Base-by-base conservation (phyloP, 2,329 filamentous ascomycete species). In the Furcasterigmium sp. region DNA sequence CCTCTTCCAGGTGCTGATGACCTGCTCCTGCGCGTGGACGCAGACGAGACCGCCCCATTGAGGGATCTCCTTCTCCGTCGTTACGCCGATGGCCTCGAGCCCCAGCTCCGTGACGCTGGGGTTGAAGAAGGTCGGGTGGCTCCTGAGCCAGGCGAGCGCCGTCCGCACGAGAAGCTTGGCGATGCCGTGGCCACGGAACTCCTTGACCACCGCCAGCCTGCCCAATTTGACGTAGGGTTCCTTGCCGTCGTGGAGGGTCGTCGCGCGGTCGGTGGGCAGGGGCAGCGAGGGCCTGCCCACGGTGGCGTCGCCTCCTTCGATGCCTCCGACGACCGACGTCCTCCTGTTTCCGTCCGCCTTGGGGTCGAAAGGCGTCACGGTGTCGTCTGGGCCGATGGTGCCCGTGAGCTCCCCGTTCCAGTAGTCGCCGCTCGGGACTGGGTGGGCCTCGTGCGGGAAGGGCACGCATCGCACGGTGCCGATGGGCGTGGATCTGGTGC, bases 201-300 rank as follows among this genome's bases (percentile, higher is more conserved):
- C 70, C 8, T 72, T 65, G 13, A 86, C 52, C 0, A 93, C 83
- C 0, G 88, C 86, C 21, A 96, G 70, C 1, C 88, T 78, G 5
- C 88, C 88, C 2, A 96, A 65, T 65, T 91, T 94, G 49, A 95
- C 71, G 61, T 91, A 95, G 0, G 86, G 81, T 56, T 94, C 88
- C 29, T 69, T 57, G 7, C 75, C 77, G 55, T 85, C 73, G 57
- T 79, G 75, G 51, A 73, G 67, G 39, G 64, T 72, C 32, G 74
- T 80, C 36, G 61, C 53, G 4, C 70, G 64, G 56, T 78, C 73
- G 9, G 44, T 39, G 18, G 19, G 35, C 18, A 17, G 15, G 7
- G 21, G 35, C 18, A 37, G 13, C n/a, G 19, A 11, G 35, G 35
- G 35, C 19, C 14, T 37, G 18, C 46, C 14, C 51, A 52, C n/a